Percentiles rank a stretch among this genome's conserved stretches.
Conservation (phyloP, 2,329 filamentous ascomycete genomes). For the Penicillium sp. region DNA sequence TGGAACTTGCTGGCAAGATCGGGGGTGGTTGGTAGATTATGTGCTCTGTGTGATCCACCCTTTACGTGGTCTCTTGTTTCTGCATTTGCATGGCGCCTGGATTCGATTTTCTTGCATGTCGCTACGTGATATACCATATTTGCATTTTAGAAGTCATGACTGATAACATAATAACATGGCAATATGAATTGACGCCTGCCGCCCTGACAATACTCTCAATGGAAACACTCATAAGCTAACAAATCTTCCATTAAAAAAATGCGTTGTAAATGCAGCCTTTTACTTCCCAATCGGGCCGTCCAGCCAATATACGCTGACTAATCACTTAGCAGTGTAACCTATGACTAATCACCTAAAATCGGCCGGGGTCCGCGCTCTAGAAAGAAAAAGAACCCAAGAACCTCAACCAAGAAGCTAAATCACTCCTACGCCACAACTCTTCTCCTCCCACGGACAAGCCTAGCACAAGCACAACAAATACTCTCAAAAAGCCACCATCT, state of each 20-base stretch:
- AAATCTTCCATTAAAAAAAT: background rate
- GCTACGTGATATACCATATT: constrained; percentile 19
- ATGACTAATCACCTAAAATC: constrained; percentile 9
- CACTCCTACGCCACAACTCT: background rate
- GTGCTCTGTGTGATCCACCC: too few relatives aligned
- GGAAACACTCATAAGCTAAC: background rate
- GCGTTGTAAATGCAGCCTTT: too few relatives aligned
- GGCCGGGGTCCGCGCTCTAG: constrained; percentile 1
- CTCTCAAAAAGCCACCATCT: too few relatives aligned
- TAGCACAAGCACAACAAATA: background rate
- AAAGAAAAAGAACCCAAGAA: constrained; percentile 11
- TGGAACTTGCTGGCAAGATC: constrained; percentile 82
- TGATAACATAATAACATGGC: background rate
- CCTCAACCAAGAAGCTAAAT: background rate
- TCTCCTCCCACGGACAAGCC: background rate
- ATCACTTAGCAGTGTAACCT: background rate
- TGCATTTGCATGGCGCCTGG: constrained; percentile 21
- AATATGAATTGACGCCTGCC: background rate
- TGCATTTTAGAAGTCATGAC: background rate
- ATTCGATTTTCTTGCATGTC: constrained; percentile 16
- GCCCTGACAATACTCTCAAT: background rate
- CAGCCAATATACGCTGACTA: background rate
- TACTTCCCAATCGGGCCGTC: background rate
- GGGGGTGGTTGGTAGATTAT: constrained; percentile 78
- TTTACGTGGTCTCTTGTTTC: background rate